Base-by-base conservation (phyloP, 768 basidiomycete species). In the Cystofilobasidium bisporidii region DNA sequence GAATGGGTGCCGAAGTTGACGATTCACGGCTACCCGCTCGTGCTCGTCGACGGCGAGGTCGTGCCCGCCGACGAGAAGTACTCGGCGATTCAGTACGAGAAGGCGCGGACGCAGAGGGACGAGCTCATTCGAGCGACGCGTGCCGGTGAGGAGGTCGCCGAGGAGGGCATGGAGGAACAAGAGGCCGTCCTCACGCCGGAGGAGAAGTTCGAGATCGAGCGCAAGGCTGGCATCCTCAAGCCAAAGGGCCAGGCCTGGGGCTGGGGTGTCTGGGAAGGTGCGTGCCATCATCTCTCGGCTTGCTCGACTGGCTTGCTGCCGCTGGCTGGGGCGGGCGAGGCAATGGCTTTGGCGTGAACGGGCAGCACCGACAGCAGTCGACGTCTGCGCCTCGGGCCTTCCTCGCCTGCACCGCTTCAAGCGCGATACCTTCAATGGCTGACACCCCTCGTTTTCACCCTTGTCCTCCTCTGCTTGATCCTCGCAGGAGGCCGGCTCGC, bases 211-310 rank as follows among this genome's bases (percentile, higher is more conserved):
- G 20, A 47, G 58, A 40, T 30, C 22, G 32, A n/a, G 22, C 47
- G 47, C 47, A 24, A 66, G 15, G 36, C 33, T 15, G 45, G 41
- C 5, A 33, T 66, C 18, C 24, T 66, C 28, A 61, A 26, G 48
- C 65, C 65, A 8, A 43, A 66, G 38, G 65, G 65, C 24, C 24
- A 53, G 47, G 65, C 59, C n/a, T 66, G 48, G 45, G 65, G 65
- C 30, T 36, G 33, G n/a, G 24, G 33, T 22, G 10, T 40, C 14
- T 58, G 57, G 33, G 45, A 66, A 1, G 65, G 65, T 66, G 38
- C 36, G 65, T 64, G 22, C 41, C 6, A 15, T 38, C 20, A n/a
- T n/a, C n/a, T n/a, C n/a, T n/a, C n/a, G n/a, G n/a, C n/a, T n/a
- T n/a, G n/a, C n/a, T n/a, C n/a, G n/a, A n/a, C n/a, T n/a, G n/a